A percentile compares a stretch with the other conserved stretches of the same genome.
These are phyloP conservation scores for Climacium dendroides DNA, from an alignment of 225 moss, liverwort and hornwort species.

Conservation along the genomic window DNA sequence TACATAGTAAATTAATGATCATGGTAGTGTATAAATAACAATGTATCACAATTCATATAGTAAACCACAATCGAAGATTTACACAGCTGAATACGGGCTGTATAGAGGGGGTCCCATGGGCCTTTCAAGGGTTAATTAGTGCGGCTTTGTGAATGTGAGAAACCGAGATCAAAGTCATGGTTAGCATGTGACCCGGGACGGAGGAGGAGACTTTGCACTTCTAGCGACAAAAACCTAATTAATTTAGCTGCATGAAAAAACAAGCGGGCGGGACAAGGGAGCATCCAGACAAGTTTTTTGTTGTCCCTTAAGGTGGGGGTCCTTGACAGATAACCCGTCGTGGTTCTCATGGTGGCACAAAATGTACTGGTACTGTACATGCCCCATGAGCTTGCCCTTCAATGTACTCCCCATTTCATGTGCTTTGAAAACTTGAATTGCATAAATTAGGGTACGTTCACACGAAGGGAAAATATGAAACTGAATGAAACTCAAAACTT, in stretches of 20 bases:
- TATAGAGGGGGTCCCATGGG: too few relatives aligned
- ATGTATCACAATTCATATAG: too few relatives aligned
- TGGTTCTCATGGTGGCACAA: neutral
- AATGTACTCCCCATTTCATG: neutral
- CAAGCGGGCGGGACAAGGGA: accelerated
- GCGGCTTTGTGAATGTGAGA: neutral
- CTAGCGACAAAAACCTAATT: neutral
- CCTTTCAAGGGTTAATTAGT: too few relatives aligned
- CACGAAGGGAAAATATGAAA: neutral
- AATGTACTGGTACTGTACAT: neutral
- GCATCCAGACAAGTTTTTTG: neutral
- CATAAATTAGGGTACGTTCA: neutral
- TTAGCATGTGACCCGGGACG: neutral
- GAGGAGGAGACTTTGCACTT: neutral
- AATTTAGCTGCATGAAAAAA: too few relatives aligned
- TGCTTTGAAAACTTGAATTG: neutral
- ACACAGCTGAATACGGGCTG: too few relatives aligned
- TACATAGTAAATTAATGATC: too few relatives aligned
- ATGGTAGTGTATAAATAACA: too few relatives aligned
- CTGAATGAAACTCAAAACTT: too few relatives aligned
- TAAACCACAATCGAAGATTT: too few relatives aligned
- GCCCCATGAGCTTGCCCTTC: neutral
- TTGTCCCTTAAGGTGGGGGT: neutral
- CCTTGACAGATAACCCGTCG: neutral
- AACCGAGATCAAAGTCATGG: neutral